Base-by-base conservation (phyloP, 1,284 basidiomycete genomes). In the Trichosporon faecale region DNA sequence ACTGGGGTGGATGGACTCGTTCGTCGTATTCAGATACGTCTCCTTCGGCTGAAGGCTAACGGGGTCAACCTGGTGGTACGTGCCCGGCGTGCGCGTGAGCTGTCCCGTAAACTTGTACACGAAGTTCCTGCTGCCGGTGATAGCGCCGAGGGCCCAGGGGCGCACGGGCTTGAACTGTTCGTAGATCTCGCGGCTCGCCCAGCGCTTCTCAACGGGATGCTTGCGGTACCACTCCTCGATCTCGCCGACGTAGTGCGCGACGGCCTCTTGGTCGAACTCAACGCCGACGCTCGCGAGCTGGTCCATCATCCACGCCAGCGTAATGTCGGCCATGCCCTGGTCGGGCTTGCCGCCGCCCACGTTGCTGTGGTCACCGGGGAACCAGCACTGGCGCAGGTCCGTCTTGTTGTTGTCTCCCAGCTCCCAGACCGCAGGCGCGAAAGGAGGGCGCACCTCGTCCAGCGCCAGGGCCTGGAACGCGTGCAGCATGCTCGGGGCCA, bases 371-470 rank as follows among this genome's bases (percentile, higher is more conserved):
- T 25, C 37, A 1, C 63, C 63, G 37, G 63, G 35, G 63, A 64
- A 64, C 63, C 63, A 64, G 63, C 63, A 64, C 63, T 64, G 63
- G 35, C 63, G 63, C 63, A 64, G 23, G 35, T 64, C 63, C 14
- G 63, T 64, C n/a, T 40, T 37, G 77, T 75, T 5, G 72, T 69
- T 23, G 76, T 79, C 66, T 77, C 81, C 76, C 70, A 76, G 25
- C 75, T 82, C 21, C 79, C 80, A 23, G 71, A 77, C 25, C 78
- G 80, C 25, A 76, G 80, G 63, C 25, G 63, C 63, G 35, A 64
- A 64, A 2, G 63, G 63, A 1, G 63, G 35, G 12, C 63, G 40
- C 8, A 65, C 67, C 33, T 52, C 63, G 33, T 64, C 67, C 9
- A 65, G 40, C 29, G 60, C 35, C 31, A 68, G 49, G 9, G 49